phyloP scores from a whole-genome alignment of 352 stramenopile genomes.

The Phytophthora meadii region DNA sequence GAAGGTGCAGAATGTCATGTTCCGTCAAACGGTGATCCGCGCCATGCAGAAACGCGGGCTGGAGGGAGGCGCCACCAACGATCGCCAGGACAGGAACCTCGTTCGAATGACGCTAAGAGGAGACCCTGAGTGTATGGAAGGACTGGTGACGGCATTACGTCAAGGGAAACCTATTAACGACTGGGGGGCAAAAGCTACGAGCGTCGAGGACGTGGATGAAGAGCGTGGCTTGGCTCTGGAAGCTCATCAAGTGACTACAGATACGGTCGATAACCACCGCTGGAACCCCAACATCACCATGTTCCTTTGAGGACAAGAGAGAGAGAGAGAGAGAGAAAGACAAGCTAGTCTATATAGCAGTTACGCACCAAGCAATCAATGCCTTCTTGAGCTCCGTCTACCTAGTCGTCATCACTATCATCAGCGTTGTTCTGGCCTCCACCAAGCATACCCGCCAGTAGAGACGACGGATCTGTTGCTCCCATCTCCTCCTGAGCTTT shows the following conservation, averaged over 20 bases:
- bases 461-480: slow-evolving; percentile 65
- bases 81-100: slow-evolving; percentile 57
- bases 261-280: slow-evolving; percentile 62
- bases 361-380: slow-evolving; percentile 14
- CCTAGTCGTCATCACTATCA: slow-evolving; percentile 79
- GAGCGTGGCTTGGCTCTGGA: slow-evolving; percentile 43
- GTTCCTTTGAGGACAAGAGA: slow-evolving; percentile 53
- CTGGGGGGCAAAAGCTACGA: slow-evolving; percentile 62
- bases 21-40: slow-evolving; percentile 81
- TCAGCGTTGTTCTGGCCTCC: slow-evolving; percentile 61
- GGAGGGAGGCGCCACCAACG: slow-evolving; percentile 71
- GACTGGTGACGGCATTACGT: slow-evolving; percentile 54
- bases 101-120: slow-evolving; percentile 72
- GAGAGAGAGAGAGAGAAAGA: slow-evolving; percentile 8
- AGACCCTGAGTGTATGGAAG: slow-evolving; percentile 44
- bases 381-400: background rate
- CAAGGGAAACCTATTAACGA: slow-evolving; percentile 66
- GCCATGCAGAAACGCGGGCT: slow-evolving; percentile 76
- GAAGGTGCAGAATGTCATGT: slow-evolving; percentile 87
- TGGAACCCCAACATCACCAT: slow-evolving; percentile 85
- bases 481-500: slow-evolving; percentile 88
- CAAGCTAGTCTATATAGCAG: slow-evolving; percentile 34
- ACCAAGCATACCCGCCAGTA: slow-evolving; percentile 81
- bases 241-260: slow-evolving; percentile 74
- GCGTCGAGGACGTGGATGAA: slow-evolving; percentile 54